Conservation (phyloP, 2,329 filamentous ascomycete genomes). For the Paracoccidioides lutzii region DNA sequence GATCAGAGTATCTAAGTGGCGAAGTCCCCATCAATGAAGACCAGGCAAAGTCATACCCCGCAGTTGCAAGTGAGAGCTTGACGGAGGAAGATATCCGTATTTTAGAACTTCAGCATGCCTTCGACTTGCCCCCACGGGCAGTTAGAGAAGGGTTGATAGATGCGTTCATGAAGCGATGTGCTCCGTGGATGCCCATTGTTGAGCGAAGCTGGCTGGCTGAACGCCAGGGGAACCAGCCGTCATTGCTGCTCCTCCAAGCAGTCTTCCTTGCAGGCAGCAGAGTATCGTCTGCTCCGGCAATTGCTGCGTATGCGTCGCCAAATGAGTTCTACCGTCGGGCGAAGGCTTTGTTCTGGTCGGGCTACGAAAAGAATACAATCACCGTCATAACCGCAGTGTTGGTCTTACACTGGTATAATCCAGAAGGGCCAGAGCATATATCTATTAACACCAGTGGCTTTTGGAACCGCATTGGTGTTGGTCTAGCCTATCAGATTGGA, state of each 20-base stretch:
- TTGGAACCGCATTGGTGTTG: conserved; percentile 32
- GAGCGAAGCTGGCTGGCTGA: conserved; percentile 21
- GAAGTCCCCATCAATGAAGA: conserved; percentile 18
- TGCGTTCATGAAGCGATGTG: conserved; percentile 21
- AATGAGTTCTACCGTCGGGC: conserved; percentile 23
- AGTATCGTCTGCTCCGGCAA: conserved; percentile 23
- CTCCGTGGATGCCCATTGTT: conserved; percentile 24
- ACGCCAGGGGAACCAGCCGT: conserved; percentile 15
- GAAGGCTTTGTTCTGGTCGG: conserved; percentile 22
- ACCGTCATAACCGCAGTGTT: conserved; percentile 21
- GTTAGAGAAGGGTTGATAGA: conserved; percentile 20
- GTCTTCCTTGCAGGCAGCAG: conserved; percentile 32
- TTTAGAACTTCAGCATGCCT: conserved; percentile 16
- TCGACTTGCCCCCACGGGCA: conserved; percentile 18
- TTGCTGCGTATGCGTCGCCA: conserved; percentile 18
- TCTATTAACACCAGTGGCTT: conserved; percentile 34
- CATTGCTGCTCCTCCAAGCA: conserved; percentile 24
- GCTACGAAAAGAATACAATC: conserved; percentile 21
- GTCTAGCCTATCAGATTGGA: conserved; percentile 33
- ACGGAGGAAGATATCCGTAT: conserved; percentile 18
- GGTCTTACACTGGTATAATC: conserved; percentile 25
- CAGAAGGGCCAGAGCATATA: conserved; percentile 23
- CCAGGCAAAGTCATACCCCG: conserved; percentile 16
- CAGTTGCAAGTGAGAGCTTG: conserved; percentile 15
- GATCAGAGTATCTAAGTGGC: conserved; percentile 20